Conservation (phyloP, 805 yeast species). For the Gaillardinia entomophila region DNA sequence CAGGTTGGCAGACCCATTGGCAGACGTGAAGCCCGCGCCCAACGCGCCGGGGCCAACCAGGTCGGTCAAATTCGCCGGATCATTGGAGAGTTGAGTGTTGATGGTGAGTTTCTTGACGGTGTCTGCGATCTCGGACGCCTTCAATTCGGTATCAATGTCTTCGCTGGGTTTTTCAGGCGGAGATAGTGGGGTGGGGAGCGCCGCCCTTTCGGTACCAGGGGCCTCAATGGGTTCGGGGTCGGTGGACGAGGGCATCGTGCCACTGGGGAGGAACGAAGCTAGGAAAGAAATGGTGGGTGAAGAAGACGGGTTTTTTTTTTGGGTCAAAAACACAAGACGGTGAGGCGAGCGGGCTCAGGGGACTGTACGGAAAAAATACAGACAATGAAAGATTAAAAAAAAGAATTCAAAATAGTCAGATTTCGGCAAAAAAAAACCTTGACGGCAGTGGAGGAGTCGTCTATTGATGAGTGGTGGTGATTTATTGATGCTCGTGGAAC, state of each 20-base stretch:
- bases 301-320: no score
- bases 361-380: background rate
- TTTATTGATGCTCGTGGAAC: background rate
- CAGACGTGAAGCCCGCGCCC: background rate
- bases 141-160: background rate
- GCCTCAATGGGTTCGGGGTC: background rate
- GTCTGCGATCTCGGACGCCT: background rate
- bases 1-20: background rate
- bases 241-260: background rate
- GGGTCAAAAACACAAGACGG: no score
- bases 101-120: slow-evolving; percentile 1
- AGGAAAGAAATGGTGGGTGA: background rate
- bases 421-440: slow-evolving; percentile 1
- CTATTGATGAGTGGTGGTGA: background rate
- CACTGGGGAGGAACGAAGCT: background rate
- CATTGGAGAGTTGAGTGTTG: background rate
- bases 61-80: background rate
- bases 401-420: background rate
- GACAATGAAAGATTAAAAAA: slow-evolving; percentile 1
- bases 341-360: no score
- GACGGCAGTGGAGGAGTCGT: background rate
- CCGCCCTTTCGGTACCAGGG: slow-evolving; percentile 1
- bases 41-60: no score
- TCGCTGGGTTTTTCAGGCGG: slow-evolving; percentile 2
- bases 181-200: slow-evolving; percentile 4